Base-by-base conservation (phyloP, 768 basidiomycete species). In the Dentipellis fragilis region DNA sequence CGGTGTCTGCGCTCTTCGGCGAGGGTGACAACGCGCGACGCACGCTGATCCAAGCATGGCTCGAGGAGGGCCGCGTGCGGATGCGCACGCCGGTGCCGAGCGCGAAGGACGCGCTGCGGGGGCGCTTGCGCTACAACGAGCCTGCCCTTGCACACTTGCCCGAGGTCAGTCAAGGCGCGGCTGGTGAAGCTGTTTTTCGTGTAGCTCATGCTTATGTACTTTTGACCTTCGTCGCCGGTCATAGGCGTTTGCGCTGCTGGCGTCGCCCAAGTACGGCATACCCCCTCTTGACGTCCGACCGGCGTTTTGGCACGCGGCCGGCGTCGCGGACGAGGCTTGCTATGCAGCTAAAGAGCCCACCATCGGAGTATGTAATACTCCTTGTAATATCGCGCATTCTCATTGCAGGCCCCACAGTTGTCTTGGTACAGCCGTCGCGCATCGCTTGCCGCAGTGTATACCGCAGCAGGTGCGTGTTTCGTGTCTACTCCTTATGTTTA, bases 1-100 rank as follows among this genome's bases (percentile, higher is more conserved):
- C 87, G 0, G 78, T 92, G 19, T 79, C 84, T 2, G 77, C 85
- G 6, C 71, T 92, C 6, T 93, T 91, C 68, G 89, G 89, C 8
- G 61, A 65, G 12, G 89, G 84, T 21, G 80, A 87, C 55, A 67
- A 79, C 34, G 87, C 89, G 1, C 73, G 84, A 12, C 74, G 75
- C 54, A 78, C 77, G 4, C 73, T 93, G 29, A 75, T 90, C 45
- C 67, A 73, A n/a, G 84, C 84, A 0, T 93, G 89, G 89, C 64
- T 92, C 37, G 78, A 83, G 17, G 80, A 84, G 57, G 89, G 85
- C 1, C 65, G 82, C 12, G 60, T 61, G 16, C 68, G 74, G 40
- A 90, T 91, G 74, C 67, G 52, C 52, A 46, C 61, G 38, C 55
- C 57, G 10, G 51, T 59, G 2, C 40, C 49, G 12, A 73, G 70